Evolutionary conservation across 208 protist species (phyloP).

Genomic region (Eutreptiella sp.): DNA sequence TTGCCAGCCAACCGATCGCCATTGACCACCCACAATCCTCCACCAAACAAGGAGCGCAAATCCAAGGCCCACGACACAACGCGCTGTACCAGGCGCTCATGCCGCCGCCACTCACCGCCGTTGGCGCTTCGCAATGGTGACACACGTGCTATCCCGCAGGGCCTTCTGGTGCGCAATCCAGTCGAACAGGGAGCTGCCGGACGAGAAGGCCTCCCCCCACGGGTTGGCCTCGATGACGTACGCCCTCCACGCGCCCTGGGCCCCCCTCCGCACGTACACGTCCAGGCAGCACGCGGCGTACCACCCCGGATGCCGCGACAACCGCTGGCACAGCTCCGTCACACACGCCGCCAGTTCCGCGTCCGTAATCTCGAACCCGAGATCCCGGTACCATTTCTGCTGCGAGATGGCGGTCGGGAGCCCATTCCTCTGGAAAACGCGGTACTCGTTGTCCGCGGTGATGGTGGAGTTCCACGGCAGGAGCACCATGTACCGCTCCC

Average conservation of each 20-base stretch:
- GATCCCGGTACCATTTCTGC: conserved; percentile 11
- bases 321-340: background rate
- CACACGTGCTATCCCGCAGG: background rate
- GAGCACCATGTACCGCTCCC: background rate
- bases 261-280: background rate
- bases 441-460: conserved; percentile 18
- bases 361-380: background rate
- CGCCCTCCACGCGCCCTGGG: background rate
- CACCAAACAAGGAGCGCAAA: too few relatives aligned
- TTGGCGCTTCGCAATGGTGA: conserved; percentile 9
- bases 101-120: too few relatives aligned
- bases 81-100: too few relatives aligned
- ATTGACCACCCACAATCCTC: too few relatives aligned
- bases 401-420: conserved; percentile 11
- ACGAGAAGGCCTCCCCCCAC: conserved; percentile 12
- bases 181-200: conserved; percentile 13
- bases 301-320: conserved; percentile 13
- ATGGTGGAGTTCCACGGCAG: conserved; percentile 15
- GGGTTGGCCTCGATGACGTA: conserved; percentile 20
- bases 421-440: conserved; percentile 12
- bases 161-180: conserved; percentile 2
- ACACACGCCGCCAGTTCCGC: background rate
- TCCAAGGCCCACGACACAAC: too few relatives aligned
- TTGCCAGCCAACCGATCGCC: too few relatives aligned
- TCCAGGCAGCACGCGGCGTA: conserved; percentile 6